Evolutionary conservation across 2,329 filamentous ascomycete genomes (phyloP), one percentile per base, ranked within the genome.

Genomic region (Alternaria arbusti): DNA sequence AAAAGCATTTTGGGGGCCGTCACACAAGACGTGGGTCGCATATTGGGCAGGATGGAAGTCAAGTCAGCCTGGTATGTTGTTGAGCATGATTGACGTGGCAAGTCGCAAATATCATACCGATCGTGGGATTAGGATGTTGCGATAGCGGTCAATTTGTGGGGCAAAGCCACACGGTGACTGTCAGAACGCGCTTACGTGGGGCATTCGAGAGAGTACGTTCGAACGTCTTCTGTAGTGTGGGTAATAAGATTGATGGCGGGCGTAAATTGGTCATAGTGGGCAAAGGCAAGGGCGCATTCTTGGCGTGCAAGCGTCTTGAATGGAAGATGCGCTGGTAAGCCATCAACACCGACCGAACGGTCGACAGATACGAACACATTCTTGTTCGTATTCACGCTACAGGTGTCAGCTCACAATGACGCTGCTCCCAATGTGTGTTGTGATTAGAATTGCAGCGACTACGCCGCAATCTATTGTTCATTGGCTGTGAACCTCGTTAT

Each of bases 11-110:
- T 54, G 47, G 36, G 56, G 47, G 36, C 23, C n/a, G 22, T 44
- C 11, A 28, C 47, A 51, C 23, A 23, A 22, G 12, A 52, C 36
- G 15, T 11, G 20, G 57, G 56, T 17, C 11, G 36, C 47, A 45
- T 52, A 28, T 45, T 59, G 47, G 47, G 56, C 17, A 30, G 23
- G 45, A 25, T 57, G n/a, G n/a, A 43, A 23, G 23, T n/a, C 20
- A 26, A 52, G 30, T 57, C 56, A 44, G 46, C 56, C 46, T 44
- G n/a, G 32, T 15, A 25, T 58, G 56, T 30, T 44, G 17, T 52
- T 36, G 49, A 40, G 49, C 30, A 12, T 17, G 15, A 26, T 52
- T 43, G 23, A 58, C 56, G 46, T 58, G 56, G 46, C 56, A 44
- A 43, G 36, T 15, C 25, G n/a, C 30, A 17, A 58, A 17, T 11